Evolutionary conservation across 225 moss, liverwort and hornwort species (phyloP), one percentile per base, ranked within the genome.

Genomic region (Sphagnum tenellum): DNA sequence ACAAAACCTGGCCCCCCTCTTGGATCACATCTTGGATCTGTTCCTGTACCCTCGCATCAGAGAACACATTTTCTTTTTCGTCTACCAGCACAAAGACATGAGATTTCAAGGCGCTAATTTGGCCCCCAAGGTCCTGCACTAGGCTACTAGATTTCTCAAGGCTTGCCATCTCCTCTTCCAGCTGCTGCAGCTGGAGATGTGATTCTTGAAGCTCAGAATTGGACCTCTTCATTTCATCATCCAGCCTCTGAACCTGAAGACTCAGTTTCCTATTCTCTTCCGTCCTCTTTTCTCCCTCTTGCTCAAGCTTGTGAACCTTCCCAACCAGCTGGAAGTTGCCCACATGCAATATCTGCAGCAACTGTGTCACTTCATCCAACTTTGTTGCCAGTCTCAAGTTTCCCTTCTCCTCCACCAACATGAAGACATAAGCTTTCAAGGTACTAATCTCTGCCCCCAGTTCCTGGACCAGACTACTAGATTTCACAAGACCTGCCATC

Each of bases 321-420:
- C 48, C 51, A 51, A 61, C 60, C 48, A 76, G 67, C 66, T 69
- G 68, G 44, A 66, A 63, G 65, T 65, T 76, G 51, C 76, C 73
- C 59, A 53, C 58, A 62, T 77, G 73, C 66, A 74, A 69, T 44
- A 50, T 71, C 62, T 71, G 71, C 0, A 76, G 54, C 65, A 71
- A 64, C 51, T 60, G 71, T 65, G 68, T 74, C 68, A 71, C 70
- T 62, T 81, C 80, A 6, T 81, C 76, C 51, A 81, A 74, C 62
- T 66, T 81, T 29, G 68, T 73, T 48, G 73, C 76, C 45, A 29
- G 29, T 29, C 29, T 29, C 29, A 29, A 29, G 29, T 29, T 29
- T 29, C 29, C 29, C 29, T 29, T 29, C 29, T 29, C 29, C 29
- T 29, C 0, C 29, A 29, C 29, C 29, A 29, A 29, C 29, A 29